Conservation (phyloP, 2,329 filamentous ascomycete genomes). For the Aureobasidium sp. region DNA sequence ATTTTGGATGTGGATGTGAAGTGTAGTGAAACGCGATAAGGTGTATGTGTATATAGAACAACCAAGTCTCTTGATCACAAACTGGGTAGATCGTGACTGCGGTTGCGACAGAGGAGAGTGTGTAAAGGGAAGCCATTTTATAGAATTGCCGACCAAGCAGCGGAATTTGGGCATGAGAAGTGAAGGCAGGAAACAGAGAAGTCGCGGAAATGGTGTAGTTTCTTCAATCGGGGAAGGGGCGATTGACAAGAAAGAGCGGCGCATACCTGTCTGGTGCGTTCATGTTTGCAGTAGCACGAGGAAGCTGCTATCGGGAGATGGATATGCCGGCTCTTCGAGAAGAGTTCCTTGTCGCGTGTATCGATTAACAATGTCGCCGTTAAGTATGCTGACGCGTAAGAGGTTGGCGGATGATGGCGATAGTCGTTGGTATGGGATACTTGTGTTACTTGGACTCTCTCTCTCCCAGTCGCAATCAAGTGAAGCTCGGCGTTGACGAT, state of each 20-base stretch:
- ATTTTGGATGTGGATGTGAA: not conserved
- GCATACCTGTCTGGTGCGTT: constrained; percentile 47
- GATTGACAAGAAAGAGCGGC: constrained; percentile 7
- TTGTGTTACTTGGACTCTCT: not conserved
- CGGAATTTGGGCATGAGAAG: not conserved
- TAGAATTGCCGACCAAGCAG: not conserved
- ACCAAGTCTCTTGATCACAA: not conserved
- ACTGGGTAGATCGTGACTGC: not conserved
- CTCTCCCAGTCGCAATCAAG: not conserved
- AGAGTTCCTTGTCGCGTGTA: not conserved
- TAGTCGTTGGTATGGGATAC: constrained; percentile 3
- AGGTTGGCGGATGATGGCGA: not conserved
- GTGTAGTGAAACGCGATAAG: not conserved
- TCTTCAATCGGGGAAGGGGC: not conserved
- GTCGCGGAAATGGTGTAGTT: not conserved
- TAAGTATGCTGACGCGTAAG: not conserved
- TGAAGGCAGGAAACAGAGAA: not conserved
- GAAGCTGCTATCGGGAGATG: not conserved
- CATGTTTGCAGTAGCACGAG: constrained; percentile 29
- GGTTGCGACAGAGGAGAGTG: not conserved
- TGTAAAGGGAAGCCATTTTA: not conserved
- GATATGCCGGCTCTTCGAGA: constrained; percentile 4
- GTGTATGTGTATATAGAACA: not conserved
- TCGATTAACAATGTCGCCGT: not conserved
- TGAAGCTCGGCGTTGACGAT: not conserved